Percentiles rank a stretch among this genome's conserved stretches.
phyloP scores from a whole-genome alignment of 495 filamentous ascomycete species.

The Podospora australis region DNA sequence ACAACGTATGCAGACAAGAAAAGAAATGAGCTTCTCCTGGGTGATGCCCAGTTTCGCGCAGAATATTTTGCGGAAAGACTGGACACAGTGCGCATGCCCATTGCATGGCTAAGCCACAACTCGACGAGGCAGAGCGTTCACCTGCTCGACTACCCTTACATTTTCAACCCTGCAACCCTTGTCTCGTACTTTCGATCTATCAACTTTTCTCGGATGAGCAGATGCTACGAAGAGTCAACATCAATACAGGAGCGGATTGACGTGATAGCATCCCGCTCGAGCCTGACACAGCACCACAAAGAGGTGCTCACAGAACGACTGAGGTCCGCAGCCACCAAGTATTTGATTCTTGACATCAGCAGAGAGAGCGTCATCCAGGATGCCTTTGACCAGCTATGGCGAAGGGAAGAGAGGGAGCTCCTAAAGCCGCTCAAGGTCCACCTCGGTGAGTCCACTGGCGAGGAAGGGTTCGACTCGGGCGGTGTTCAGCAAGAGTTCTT shows the following conservation, averaged over 20 bases:
- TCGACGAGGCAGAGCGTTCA: slow-evolving; percentile 60
- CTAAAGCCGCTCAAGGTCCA: slow-evolving; percentile 81
- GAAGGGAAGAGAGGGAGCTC: slow-evolving; percentile 73
- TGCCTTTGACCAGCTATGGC: slow-evolving; percentile 83
- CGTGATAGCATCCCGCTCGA: slow-evolving; percentile 49
- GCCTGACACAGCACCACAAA: slow-evolving; percentile 38
- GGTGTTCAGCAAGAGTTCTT: slow-evolving; percentile 97
- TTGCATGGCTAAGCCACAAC: slow-evolving; percentile 59
- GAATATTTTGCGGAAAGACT: slow-evolving; percentile 71
- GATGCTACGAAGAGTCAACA: slow-evolving; percentile 63
- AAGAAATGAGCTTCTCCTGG: slow-evolving; percentile 55
- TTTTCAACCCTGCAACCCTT: slow-evolving; percentile 65
- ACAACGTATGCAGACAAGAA: slow-evolving; percentile 44
- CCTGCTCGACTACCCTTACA: slow-evolving; percentile 71
- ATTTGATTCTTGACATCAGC: slow-evolving; percentile 69
- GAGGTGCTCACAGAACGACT: slow-evolving; percentile 54
- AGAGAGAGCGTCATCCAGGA: slow-evolving; percentile 66
- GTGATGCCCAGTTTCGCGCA: slow-evolving; percentile 62
- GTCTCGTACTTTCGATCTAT: slow-evolving; percentile 86
- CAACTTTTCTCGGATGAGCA: slow-evolving; percentile 77
- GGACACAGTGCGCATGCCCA: slow-evolving; percentile 67
- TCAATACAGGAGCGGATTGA: slow-evolving; percentile 55
- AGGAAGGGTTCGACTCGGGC: slow-evolving; percentile 87
- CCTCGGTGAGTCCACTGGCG: slow-evolving; percentile 70
- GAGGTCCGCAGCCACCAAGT: slow-evolving; percentile 57